Evolutionary conservation across 78 protist species (phyloP).

Genomic region (Cavenderia fasciculata): DNA sequence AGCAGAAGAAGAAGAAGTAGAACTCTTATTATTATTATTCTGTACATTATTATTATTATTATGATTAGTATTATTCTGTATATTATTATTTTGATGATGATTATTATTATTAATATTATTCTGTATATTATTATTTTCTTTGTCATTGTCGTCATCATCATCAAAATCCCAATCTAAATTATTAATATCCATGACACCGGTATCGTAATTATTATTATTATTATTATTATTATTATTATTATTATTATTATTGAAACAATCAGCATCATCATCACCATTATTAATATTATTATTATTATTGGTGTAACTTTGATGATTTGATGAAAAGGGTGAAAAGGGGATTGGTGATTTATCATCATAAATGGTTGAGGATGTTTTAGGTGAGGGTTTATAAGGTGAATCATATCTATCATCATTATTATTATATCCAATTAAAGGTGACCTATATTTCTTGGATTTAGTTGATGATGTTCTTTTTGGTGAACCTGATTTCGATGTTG

Average conservation of each 20-base stretch:
- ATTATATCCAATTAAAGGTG: neutral
- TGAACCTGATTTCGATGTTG: neutral
- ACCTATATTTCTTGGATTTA: neutral
- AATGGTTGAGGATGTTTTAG: neutral
- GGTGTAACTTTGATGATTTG: neutral
- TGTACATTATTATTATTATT: no score
- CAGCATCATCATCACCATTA: neutral
- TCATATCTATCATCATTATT: neutral
- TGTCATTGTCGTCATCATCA: neutral
- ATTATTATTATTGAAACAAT: neutral
- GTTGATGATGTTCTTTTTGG: neutral
- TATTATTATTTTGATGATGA: no score
- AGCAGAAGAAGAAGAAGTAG: no score
- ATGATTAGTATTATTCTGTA: no score
- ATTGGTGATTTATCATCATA: neutral
- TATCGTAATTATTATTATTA: neutral
- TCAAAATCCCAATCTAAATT: no score
- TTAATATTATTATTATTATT: neutral
- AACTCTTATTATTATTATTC: no score
- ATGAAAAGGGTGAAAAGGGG: neutral
- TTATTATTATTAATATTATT: no score
- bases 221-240: neutral
- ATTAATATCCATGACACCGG: neutral
- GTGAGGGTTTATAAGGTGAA: slow-evolving; percentile 14
- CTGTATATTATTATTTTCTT: neutral